Evolutionary conservation across 805 yeast species (phyloP).

Genomic region (Grigorovia yakushimaensis): DNA sequence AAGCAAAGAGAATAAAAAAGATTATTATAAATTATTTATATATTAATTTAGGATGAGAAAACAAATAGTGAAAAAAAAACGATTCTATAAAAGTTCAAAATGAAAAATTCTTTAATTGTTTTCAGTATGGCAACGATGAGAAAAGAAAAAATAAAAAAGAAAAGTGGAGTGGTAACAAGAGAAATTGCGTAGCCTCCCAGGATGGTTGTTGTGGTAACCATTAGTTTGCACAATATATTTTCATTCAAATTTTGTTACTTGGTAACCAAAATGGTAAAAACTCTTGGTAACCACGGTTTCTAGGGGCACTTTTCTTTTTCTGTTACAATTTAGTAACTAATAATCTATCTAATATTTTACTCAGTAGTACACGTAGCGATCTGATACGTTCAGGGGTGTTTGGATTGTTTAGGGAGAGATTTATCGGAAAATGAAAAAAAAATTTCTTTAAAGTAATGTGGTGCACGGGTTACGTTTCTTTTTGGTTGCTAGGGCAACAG

Average conservation of each 20-base stretch:
- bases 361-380: not conserved
- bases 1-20: too few relatives aligned
- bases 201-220: not conserved
- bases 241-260: too few relatives aligned
- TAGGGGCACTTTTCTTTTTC: not conserved
- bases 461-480: not conserved
- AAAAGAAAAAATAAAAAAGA: not conserved
- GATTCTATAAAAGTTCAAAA: not conserved
- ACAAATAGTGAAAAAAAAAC: not conserved
- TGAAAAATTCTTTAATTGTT: not conserved
- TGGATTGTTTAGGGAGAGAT: not conserved
- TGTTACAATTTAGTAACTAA: not conserved
- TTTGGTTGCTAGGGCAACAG: not conserved
- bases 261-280: not conserved
- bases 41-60: not conserved
- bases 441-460: not conserved
- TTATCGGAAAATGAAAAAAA: not conserved
- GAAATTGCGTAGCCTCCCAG: not conserved
- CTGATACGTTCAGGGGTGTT: not conserved
- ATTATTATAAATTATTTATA: too few relatives aligned
- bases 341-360: not conserved
- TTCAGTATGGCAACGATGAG: not conserved
- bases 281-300: not conserved
- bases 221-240: not conserved
- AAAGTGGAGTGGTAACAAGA: not conserved